phyloP scores from a whole-genome alignment of 345 rosid species.

The Brassica cretica region DNA sequence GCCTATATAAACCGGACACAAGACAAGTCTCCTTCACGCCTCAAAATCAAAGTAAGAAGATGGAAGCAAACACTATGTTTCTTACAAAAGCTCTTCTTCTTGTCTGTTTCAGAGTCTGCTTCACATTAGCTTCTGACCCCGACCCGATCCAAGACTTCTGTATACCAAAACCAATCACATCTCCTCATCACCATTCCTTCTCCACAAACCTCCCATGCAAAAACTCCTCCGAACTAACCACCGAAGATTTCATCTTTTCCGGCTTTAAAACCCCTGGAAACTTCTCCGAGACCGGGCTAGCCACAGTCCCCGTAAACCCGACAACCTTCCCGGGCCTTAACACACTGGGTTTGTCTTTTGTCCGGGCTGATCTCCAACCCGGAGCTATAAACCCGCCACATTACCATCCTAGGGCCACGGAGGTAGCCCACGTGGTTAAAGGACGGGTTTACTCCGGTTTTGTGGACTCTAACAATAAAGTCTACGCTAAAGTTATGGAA shows the following conservation, averaged over 20 bases:
- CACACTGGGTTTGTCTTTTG: constrained; percentile 69
- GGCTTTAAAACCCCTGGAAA: constrained; percentile 57
- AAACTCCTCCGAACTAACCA: constrained; percentile 58
- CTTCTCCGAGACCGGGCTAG: constrained; percentile 55
- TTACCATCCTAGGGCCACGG: constrained; percentile 79
- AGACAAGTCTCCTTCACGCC: constrained; percentile 32
- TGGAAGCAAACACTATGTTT: constrained; percentile 20
- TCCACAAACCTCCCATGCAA: constrained; percentile 50
- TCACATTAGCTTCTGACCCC: constrained; percentile 62
- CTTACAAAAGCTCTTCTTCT: constrained; percentile 14
- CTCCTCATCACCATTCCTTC: constrained; percentile 32
- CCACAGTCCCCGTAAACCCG: constrained; percentile 58
- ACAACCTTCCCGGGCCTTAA: constrained; percentile 71
- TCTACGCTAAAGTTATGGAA: constrained; percentile 68
- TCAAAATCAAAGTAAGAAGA: constrained; percentile 12
- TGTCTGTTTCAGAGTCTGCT: constrained; percentile 29
- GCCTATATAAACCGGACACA: constrained; percentile 32
- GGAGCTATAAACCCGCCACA: constrained; percentile 78
- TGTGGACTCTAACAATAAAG: constrained; percentile 57
- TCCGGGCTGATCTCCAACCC: constrained; percentile 65
- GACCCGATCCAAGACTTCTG: constrained; percentile 84
- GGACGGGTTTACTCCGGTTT: constrained; percentile 79
- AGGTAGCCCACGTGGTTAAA: constrained; percentile 58
- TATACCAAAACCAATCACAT: constrained; percentile 38
- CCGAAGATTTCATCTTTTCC: constrained; percentile 65